Conservation (phyloP, 2,329 filamentous ascomycete genomes). For the Phaeomoniella chlamydospora region DNA sequence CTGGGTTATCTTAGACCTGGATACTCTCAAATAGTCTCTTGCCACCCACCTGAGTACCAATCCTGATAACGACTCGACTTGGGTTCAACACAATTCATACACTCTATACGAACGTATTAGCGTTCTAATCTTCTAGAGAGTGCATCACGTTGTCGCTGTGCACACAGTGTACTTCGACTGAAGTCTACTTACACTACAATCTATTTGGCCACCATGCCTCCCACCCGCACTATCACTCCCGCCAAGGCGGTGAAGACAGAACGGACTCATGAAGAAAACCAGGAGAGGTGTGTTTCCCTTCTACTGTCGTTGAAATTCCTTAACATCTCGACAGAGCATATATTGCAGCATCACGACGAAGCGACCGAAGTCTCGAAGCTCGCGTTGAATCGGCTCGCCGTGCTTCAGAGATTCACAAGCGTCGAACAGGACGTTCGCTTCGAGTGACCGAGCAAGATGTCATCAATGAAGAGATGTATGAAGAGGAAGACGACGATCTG, state of each 20-base stretch:
- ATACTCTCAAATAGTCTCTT: too few species aligned
- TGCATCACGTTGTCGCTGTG: too few species aligned
- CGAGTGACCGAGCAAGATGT: slow-evolving; percentile 78
- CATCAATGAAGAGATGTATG: slow-evolving; percentile 86
- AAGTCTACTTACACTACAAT: too few species aligned
- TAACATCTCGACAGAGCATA: slow-evolving; percentile 50
- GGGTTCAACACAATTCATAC: too few species aligned
- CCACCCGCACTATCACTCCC: slow-evolving; percentile 10
- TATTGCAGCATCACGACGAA: slow-evolving; percentile 76
- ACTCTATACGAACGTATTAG: too few species aligned
- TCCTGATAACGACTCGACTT: too few species aligned
- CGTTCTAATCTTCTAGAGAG: too few species aligned
- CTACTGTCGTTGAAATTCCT: slow-evolving; percentile 1
- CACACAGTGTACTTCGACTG: too few species aligned
- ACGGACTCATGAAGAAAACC: slow-evolving; percentile 21
- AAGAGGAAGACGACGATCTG: slow-evolving; percentile 77
- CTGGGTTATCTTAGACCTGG: too few species aligned
- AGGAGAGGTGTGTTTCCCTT: slow-evolving; percentile 22
- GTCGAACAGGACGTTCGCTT: slow-evolving; percentile 68
- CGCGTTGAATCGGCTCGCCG: slow-evolving; percentile 74
- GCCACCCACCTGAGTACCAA: too few species aligned
- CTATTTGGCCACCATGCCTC: slow-evolving; percentile 8
- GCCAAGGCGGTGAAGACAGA: slow-evolving; percentile 13
- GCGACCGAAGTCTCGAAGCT: slow-evolving; percentile 76
- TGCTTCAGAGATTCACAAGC: slow-evolving; percentile 84